Percentiles rank a stretch among this genome's conserved stretches.
Conservation (phyloP, 192 early-diverging fungal species). For the Chytriomyces hyalinus region DNA sequence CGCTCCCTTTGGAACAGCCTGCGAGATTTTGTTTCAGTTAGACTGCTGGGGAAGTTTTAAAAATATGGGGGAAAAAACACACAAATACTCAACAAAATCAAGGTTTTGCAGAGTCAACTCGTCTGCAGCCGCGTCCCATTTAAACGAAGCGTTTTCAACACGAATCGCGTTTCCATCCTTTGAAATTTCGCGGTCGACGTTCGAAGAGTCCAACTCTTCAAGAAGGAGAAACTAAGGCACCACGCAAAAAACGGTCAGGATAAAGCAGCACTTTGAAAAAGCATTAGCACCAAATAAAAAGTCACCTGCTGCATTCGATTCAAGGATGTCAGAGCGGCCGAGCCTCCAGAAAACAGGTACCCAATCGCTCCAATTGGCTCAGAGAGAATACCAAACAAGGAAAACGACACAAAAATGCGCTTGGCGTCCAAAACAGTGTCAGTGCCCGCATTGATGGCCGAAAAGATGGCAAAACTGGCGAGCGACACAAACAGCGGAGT, state of each 20-base stretch:
- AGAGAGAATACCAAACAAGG: constrained; percentile 30
- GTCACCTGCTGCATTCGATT: constrained; percentile 22
- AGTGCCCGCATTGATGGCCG: background rate
- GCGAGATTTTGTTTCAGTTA: constrained; percentile 20
- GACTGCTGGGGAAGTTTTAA: background rate
- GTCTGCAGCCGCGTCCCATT: constrained; percentile 51
- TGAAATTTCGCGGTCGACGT: constrained; percentile 5
- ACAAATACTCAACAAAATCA: background rate
- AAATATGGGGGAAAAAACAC: too few relatives aligned
- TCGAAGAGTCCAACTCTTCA: constrained; percentile 29
- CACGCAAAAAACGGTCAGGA: constrained; percentile 2
- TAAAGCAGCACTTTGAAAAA: background rate
- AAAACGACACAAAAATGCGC: constrained; percentile 33
- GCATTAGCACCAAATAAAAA: background rate
- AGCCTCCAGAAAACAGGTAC: constrained; percentile 21
- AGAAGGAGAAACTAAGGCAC: constrained; percentile 24
- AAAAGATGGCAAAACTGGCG: constrained; percentile 29
- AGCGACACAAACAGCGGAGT: constrained; percentile 38
- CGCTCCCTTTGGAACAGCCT: constrained; percentile 46
- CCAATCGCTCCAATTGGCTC: constrained; percentile 20
- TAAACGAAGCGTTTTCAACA: constrained; percentile 59
- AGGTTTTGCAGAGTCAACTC: constrained; percentile 1
- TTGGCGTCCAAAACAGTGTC: constrained; percentile 25
- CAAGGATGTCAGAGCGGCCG: constrained; percentile 12
- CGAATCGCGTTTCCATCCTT: constrained; percentile 47